Evolutionary conservation across 495 filamentous ascomycete genomes (phyloP).

Genomic region (Aspergillus bridgeri): DNA sequence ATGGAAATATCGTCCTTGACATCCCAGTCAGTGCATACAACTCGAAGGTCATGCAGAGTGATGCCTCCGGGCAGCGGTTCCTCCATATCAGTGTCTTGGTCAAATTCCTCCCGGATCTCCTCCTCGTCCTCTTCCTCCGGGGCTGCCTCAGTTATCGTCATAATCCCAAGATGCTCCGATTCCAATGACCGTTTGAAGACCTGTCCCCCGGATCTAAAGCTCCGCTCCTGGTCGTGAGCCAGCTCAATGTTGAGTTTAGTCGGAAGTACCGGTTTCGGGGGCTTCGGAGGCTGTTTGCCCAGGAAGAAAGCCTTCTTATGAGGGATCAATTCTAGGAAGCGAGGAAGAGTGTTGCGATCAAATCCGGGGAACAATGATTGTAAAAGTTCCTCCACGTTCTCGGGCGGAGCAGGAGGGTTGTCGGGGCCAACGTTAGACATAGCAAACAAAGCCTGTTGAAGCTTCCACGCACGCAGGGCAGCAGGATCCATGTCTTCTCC

Average conservation of each 20-base stretch:
- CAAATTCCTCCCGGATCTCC: constrained; percentile 55
- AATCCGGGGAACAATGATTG: constrained; percentile 68
- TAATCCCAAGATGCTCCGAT: constrained; percentile 52
- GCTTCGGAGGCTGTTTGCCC: constrained; percentile 65
- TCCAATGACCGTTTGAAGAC: constrained; percentile 53
- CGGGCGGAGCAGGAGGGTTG: constrained; percentile 52
- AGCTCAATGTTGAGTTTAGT: constrained; percentile 86
- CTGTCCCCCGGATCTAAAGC: constrained; percentile 65
- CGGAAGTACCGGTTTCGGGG: constrained; percentile 75
- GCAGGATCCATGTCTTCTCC: constrained; percentile 46
- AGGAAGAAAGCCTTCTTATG: constrained; percentile 68
- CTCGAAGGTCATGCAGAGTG: constrained; percentile 69
- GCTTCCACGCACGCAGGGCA: constrained; percentile 45
- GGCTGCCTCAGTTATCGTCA: constrained; percentile 52
- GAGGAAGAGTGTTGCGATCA: constrained; percentile 57
- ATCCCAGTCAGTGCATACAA: constrained; percentile 84
- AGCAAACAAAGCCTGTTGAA: constrained; percentile 51
- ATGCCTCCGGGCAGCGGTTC: constrained; percentile 56
- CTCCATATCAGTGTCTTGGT: constrained; percentile 54
- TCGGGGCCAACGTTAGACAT: constrained; percentile 43
- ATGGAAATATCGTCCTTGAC: constrained; percentile 43
- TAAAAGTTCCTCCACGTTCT: constrained; percentile 65
- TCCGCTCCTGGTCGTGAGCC: constrained; percentile 72
- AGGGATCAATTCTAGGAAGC: constrained; percentile 71
- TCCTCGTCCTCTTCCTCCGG: constrained; percentile 52